Percentiles rank a stretch among this genome's conserved stretches.
Evolutionary conservation across 2,329 filamentous ascomycete species (phyloP).

Genomic region (Capronia coronata): DNA sequence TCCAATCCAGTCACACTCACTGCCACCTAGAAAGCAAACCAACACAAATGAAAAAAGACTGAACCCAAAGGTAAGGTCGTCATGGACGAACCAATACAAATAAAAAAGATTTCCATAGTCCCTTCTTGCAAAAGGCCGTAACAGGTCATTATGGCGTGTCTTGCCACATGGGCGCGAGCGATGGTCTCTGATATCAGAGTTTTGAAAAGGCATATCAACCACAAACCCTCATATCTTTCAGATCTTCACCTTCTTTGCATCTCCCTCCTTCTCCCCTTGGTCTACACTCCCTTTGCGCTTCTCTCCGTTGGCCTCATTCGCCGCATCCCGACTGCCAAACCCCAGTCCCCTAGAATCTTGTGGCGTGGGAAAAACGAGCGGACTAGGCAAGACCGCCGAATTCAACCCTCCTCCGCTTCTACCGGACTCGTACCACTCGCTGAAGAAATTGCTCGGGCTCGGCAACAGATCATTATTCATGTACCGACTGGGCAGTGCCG

Average conservation of each 20-base stretch:
- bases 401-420: constrained; percentile 47
- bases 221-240: not conserved
- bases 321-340: constrained; percentile 22
- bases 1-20: too few relatives aligned
- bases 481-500: constrained; percentile 84
- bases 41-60: too few relatives aligned
- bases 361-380: constrained; percentile 47
- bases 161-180: not conserved
- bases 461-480: constrained; percentile 81
- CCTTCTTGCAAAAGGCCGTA: not conserved
- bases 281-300: constrained; percentile 25
- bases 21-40: too few relatives aligned
- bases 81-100: too few relatives aligned
- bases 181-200: too few relatives aligned
- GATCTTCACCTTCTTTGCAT: constrained; percentile 27
- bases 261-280: constrained; percentile 18
- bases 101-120: too few relatives aligned
- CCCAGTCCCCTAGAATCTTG: constrained; percentile 12
- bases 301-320: constrained; percentile 19
- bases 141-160: not conserved
- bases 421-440: constrained; percentile 62
- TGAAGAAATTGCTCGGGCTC: constrained; percentile 86
- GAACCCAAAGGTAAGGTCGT: too few relatives aligned
- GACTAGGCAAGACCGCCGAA: constrained; percentile 83
- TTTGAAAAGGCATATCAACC: not conserved